These are phyloP conservation scores for Globisporangium acanthophoron DNA, from an alignment of 352 stramenopile species.

Conservation along the genomic window DNA sequence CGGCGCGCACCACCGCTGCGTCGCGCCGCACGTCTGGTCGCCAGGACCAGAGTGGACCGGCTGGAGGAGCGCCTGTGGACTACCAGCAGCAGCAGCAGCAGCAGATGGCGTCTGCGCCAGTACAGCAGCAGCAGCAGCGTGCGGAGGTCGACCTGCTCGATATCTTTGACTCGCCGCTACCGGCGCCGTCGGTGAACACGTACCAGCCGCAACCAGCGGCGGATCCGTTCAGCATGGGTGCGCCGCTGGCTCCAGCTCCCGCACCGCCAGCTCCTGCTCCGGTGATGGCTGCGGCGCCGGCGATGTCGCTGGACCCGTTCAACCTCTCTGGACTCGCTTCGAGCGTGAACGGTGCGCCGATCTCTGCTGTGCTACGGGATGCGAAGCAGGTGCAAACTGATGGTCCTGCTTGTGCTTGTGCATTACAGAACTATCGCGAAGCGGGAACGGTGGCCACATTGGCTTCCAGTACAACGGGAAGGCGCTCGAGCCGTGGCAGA, in stretches of 20 bases:
- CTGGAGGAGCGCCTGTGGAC: constrained; percentile 18
- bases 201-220: constrained; percentile 20
- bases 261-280: constrained; percentile 16
- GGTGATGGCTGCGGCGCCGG: constrained; percentile 11
- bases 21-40: constrained; percentile 28
- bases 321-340: constrained; percentile 63
- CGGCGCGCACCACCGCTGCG: constrained; percentile 12
- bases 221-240: constrained; percentile 65
- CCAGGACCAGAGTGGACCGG: constrained; percentile 34
- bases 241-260: constrained; percentile 20
- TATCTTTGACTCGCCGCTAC: constrained; percentile 68
- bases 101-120: constrained; percentile 17
- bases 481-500: constrained; percentile 73
- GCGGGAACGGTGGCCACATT: constrained; percentile 15
- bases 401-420: neutral
- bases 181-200: constrained; percentile 22
- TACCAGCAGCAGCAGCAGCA: constrained; percentile 22
- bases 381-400: neutral
- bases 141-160: constrained; percentile 81
- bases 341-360: constrained; percentile 59
- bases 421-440: constrained; percentile 26
- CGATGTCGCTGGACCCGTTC: constrained; percentile 58
- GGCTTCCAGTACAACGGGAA: constrained; percentile 82
- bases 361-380: neutral
- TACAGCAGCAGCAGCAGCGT: constrained; percentile 22